These are phyloP conservation scores for Leishmania tarentolae DNA, from an alignment of 208 protist genomes.

Conservation along the genomic window DNA sequence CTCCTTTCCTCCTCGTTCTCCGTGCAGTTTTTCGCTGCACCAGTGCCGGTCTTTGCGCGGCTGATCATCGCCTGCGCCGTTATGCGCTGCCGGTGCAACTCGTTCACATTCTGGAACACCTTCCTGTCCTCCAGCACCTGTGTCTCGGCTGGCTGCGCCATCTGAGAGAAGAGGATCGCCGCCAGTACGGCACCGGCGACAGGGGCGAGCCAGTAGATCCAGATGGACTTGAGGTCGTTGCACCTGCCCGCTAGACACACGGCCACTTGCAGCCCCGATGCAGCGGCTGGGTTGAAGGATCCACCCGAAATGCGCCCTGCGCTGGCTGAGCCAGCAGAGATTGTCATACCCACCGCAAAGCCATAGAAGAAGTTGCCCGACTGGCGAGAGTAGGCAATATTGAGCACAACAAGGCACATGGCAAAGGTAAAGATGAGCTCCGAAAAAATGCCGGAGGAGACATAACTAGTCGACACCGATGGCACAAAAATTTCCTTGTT, in stretches of 20 bases:
- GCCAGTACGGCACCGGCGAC: conserved; percentile 63
- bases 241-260: conserved; percentile 74
- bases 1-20: not conserved
- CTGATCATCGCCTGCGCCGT: conserved; percentile 15
- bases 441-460: conserved; percentile 74
- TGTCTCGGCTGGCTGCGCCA: conserved; percentile 59
- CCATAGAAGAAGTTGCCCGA: conserved; percentile 81
- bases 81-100: conserved; percentile 24
- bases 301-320: conserved; percentile 75
- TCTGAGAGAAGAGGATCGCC: conserved; percentile 69
- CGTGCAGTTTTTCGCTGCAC: not conserved
- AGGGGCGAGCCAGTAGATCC: conserved; percentile 87
- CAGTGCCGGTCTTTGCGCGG: not conserved
- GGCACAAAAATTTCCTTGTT: conserved; percentile 77
- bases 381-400: conserved; percentile 74
- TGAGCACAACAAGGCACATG: conserved; percentile 72
- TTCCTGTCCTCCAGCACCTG: conserved; percentile 56
- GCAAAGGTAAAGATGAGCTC: conserved; percentile 88
- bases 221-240: conserved; percentile 65
- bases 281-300: conserved; percentile 83
- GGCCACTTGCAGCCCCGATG: conserved; percentile 79
- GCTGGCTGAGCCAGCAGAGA: conserved; percentile 63
- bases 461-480: conserved; percentile 49
- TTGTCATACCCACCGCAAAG: conserved; percentile 83
- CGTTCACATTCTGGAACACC: conserved; percentile 37